These are phyloP conservation scores for Xylaria sp. DNA, from an alignment of 2,329 filamentous ascomycete genomes.

Conservation along the genomic window DNA sequence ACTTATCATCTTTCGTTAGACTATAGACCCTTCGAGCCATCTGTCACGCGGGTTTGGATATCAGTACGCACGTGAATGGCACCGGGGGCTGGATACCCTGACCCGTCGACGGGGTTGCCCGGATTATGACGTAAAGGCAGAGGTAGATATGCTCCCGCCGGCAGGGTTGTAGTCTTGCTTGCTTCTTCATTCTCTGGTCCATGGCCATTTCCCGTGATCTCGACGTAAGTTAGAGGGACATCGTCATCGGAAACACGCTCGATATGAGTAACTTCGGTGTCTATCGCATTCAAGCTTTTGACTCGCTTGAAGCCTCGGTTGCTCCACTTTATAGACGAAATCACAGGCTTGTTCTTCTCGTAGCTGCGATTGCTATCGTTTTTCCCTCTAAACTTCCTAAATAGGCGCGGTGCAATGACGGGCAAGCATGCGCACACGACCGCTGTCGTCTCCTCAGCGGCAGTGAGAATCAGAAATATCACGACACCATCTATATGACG, in stretches of 20 bases:
- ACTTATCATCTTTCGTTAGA: neutral
- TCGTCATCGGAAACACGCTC: neutral
- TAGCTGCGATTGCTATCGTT: neutral
- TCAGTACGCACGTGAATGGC: slow-evolving; percentile 7
- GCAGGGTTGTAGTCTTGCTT: neutral
- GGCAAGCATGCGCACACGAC: slow-evolving; percentile 36
- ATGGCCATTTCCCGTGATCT: neutral
- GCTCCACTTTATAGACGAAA: neutral
- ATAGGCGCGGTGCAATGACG: slow-evolving; percentile 30
- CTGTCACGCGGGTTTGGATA: slow-evolving; percentile 3
- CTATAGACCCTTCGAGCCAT: neutral
- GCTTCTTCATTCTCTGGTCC: neutral
- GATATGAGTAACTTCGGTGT: neutral
- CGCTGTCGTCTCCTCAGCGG: slow-evolving; percentile 37
- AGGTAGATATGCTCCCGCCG: too few species aligned
- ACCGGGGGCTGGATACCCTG: neutral
- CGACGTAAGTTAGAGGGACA: neutral
- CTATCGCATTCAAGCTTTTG: neutral
- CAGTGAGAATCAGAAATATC: slow-evolving; percentile 35
- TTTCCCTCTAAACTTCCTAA: slow-evolving; percentile 14
- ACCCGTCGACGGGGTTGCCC: neutral
- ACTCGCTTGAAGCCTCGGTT: slow-evolving; percentile 1
- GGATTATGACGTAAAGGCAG: neutral
- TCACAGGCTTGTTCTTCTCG: neutral
- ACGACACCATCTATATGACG: slow-evolving; percentile 31